A percentile compares a stretch with the other conserved stretches of the same genome.
These are phyloP conservation scores for Lentinula sp. DNA, from an alignment of 768 basidiomycete species.

Conservation along the genomic window DNA sequence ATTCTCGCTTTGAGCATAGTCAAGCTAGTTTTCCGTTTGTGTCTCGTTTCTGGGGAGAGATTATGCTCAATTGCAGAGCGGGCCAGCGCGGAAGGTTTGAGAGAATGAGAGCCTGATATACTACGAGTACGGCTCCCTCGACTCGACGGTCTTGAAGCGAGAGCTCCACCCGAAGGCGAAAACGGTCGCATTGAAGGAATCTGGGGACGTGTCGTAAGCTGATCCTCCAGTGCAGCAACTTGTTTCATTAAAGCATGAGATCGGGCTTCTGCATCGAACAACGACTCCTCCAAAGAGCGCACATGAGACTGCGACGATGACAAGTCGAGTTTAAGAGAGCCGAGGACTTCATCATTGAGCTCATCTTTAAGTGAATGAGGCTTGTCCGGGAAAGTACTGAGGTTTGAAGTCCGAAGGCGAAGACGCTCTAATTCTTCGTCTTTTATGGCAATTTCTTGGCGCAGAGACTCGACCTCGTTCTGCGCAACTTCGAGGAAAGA, in stretches of 20 bases:
- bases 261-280: slow-evolving; percentile 69
- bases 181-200: slow-evolving; percentile 16
- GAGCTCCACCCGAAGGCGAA: background rate
- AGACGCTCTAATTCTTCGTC: slow-evolving; percentile 65
- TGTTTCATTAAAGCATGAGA: slow-evolving; percentile 67
- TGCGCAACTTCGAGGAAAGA: slow-evolving; percentile 59
- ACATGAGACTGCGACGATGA: slow-evolving; percentile 78
- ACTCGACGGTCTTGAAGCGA: slow-evolving; percentile 4
- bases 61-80: slow-evolving; percentile 63
- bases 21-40: slow-evolving; percentile 79
- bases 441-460: slow-evolving; percentile 51
- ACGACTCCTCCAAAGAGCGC: slow-evolving; percentile 63
- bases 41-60: slow-evolving; percentile 68
- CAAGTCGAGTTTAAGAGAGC: slow-evolving; percentile 66
- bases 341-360: slow-evolving; percentile 70
- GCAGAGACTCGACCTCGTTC: slow-evolving; percentile 67
- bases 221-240: slow-evolving; percentile 58
- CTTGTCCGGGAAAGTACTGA: slow-evolving; percentile 25
- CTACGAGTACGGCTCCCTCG: background rate
- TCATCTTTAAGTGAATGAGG: slow-evolving; percentile 66
- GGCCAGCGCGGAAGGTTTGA: slow-evolving; percentile 21
- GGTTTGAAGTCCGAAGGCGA: slow-evolving; percentile 38
- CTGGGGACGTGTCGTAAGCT: slow-evolving; percentile 42
- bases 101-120: slow-evolving; percentile 1
- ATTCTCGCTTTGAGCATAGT: slow-evolving; percentile 90